Conservation (phyloP, 1,139 yeast genomes). For the Eremothecium sinecaudum region DNA sequence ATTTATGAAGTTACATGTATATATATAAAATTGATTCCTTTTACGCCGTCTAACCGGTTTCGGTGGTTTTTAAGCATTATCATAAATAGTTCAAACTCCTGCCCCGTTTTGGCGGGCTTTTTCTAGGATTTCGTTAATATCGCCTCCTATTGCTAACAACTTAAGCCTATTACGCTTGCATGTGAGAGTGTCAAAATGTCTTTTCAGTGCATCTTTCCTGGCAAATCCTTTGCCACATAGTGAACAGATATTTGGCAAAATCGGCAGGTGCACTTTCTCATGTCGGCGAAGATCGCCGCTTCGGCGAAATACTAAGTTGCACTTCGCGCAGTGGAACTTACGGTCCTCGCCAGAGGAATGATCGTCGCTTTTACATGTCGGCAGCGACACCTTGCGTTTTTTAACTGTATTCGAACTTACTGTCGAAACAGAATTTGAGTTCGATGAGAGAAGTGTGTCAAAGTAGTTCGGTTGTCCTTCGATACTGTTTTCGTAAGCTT, state of each 20-base stretch:
- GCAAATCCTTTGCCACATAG: conserved; percentile 77
- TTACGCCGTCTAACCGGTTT: not conserved
- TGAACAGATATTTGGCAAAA: conserved; percentile 46
- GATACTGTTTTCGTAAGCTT: conserved; percentile 5
- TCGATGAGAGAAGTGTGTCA: conserved; percentile 10
- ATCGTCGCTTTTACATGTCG: not conserved
- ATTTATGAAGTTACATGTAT: not conserved
- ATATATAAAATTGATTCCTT: not conserved
- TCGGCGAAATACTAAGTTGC: conserved; percentile 24
- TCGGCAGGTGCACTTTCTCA: conserved; percentile 26
- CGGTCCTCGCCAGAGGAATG: conserved; percentile 11
- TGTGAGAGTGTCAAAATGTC: conserved; percentile 63
- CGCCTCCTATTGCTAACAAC: conserved; percentile 27
- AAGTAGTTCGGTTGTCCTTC: conserved; percentile 11
- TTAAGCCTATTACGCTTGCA: conserved; percentile 60
- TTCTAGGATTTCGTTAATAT: conserved; percentile 23
- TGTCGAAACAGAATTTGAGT: not conserved
- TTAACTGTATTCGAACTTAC: not conserved
- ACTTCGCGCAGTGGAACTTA: conserved; percentile 22
- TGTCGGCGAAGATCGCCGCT: conserved; percentile 28
- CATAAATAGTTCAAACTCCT: conserved; percentile 9
- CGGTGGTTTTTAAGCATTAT: too few species aligned
- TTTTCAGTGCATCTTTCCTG: conserved; percentile 65
- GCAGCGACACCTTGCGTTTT: not conserved
- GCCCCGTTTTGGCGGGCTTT: conserved; percentile 19